Conservation (phyloP, 2,329 filamentous ascomycete species). For the Xylaria sp. region DNA sequence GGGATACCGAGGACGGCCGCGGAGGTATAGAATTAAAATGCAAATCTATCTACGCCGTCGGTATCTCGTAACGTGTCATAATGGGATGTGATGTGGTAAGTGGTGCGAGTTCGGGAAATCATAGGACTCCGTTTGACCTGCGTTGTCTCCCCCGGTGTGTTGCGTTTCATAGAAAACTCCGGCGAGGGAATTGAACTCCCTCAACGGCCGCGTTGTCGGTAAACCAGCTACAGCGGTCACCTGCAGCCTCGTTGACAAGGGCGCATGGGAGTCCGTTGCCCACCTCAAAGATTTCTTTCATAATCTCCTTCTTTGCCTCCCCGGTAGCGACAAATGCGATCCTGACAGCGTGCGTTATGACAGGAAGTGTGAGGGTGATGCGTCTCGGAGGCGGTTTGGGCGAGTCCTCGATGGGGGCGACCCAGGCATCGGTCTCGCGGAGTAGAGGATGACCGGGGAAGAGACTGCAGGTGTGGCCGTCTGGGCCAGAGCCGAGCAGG, state of each 20-base stretch:
- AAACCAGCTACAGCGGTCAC: constrained; percentile 95
- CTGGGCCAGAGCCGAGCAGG: constrained; percentile 91
- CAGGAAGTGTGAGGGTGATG: constrained; percentile 91
- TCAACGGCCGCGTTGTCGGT: constrained; percentile 87
- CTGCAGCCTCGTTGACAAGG: constrained; percentile 84
- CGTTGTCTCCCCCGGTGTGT: not conserved
- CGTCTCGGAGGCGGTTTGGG: constrained; percentile 92
- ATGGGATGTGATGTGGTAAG: constrained; percentile 13
- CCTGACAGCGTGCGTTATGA: constrained; percentile 85
- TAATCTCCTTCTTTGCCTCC: constrained; percentile 85
- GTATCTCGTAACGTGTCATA: constrained; percentile 36
- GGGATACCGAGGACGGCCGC: constrained; percentile 6
- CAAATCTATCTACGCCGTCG: constrained; percentile 36
- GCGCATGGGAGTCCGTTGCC: constrained; percentile 84
- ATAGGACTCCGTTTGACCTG: not conserved
- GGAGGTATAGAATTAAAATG: constrained; percentile 18
- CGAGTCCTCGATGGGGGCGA: constrained; percentile 89
- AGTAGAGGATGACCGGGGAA: constrained; percentile 91
- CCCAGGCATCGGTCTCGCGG: constrained; percentile 89
- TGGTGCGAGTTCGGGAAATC: not conserved
- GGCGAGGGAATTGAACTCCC: constrained; percentile 82
- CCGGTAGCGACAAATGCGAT: constrained; percentile 94
- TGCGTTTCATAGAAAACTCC: constrained; percentile 64
- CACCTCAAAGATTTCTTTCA: constrained; percentile 93
- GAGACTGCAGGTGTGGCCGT: constrained; percentile 96